Evolutionary conservation across 78 protist genomes (phyloP).

Genomic region (Neovahlkampfia damariscottae): DNA sequence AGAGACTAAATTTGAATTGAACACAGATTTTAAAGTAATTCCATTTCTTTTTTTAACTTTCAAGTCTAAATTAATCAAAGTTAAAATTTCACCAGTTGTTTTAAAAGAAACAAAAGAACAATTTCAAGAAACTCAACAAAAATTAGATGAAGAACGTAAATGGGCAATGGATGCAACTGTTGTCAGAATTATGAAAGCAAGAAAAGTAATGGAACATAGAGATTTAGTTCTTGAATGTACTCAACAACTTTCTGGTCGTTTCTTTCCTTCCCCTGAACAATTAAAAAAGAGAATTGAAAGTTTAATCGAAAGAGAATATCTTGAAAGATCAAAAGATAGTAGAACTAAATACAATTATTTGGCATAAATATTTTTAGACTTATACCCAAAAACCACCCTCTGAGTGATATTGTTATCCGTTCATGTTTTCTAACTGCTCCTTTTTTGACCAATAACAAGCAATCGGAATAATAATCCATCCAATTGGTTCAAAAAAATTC

Average conservation of each 20-base stretch:
- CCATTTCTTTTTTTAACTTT: neutral
- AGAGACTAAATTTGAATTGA: constrained; percentile 35
- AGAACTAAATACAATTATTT: neutral
- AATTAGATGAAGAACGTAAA: constrained; percentile 51
- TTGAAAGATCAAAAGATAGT: constrained; percentile 54
- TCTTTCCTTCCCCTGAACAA: constrained; percentile 63
- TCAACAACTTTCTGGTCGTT: constrained; percentile 13
- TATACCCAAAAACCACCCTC: neutral
- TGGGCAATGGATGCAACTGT: constrained; percentile 56
- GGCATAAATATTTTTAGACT: neutral
- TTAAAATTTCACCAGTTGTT: constrained; percentile 36
- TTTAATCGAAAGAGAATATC: constrained; percentile 91
- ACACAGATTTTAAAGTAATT: constrained; percentile 26
- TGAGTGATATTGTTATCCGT: neutral
- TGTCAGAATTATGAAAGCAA: constrained; percentile 67
- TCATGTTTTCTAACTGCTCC: neutral
- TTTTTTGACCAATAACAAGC: neutral
- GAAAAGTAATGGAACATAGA: constrained; percentile 44
- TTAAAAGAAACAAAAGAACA: constrained; percentile 30
- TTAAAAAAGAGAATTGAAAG: constrained; percentile 83
- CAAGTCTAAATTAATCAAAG: constrained; percentile 42
- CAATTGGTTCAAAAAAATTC: neutral
- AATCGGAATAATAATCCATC: neutral
- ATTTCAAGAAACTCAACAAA: constrained; percentile 27
- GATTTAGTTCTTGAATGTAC: constrained; percentile 48